phyloP scores from a whole-genome alignment of 2,329 filamentous ascomycete species.

The Lachnellula cervina region DNA sequence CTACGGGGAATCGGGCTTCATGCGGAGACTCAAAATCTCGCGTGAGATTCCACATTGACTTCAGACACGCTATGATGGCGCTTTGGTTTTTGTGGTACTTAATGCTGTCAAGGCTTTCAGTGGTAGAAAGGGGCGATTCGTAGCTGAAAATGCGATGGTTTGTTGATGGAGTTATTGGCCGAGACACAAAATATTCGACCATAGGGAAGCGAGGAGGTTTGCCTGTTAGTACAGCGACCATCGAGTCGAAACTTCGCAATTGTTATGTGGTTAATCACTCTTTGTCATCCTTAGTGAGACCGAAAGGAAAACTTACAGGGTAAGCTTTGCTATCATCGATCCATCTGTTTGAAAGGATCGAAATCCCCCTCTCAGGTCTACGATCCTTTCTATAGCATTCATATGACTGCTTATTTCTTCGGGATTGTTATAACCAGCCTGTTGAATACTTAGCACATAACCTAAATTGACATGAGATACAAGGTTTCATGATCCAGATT shows the following conservation, averaged over 20 bases:
- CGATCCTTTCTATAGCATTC: slow-evolving; percentile 14
- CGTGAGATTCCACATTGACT: slow-evolving; percentile 4
- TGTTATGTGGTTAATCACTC: not conserved
- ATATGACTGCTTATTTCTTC: slow-evolving; percentile 14
- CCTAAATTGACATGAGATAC: not conserved
- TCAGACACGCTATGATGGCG: not conserved
- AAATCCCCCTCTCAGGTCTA: slow-evolving; percentile 11
- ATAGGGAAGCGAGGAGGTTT: slow-evolving; percentile 10
- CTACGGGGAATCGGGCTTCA: not conserved
- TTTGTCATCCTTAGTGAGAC: not conserved
- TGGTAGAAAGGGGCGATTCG: slow-evolving; percentile 5
- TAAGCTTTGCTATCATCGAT: slow-evolving; percentile 12
- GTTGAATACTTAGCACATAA: not conserved
- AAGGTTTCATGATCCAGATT: not conserved
- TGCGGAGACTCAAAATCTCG: not conserved
- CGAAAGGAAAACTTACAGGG: slow-evolving; percentile 4
- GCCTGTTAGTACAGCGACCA: slow-evolving; percentile 14
- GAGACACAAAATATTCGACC: slow-evolving; percentile 5
- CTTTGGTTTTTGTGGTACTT: slow-evolving; percentile 2
- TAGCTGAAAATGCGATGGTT: not conserved
- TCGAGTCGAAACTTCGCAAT: slow-evolving; percentile 11
- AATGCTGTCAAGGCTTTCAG: not conserved
- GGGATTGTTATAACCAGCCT: slow-evolving; percentile 13
- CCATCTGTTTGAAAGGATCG: slow-evolving; percentile 5
- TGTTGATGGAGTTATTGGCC: slow-evolving; percentile 1